Percentiles rank a stretch among this genome's conserved stretches.
phyloP scores from a whole-genome alignment of 2,329 filamentous ascomycete genomes.

The Clonostachys solani region DNA sequence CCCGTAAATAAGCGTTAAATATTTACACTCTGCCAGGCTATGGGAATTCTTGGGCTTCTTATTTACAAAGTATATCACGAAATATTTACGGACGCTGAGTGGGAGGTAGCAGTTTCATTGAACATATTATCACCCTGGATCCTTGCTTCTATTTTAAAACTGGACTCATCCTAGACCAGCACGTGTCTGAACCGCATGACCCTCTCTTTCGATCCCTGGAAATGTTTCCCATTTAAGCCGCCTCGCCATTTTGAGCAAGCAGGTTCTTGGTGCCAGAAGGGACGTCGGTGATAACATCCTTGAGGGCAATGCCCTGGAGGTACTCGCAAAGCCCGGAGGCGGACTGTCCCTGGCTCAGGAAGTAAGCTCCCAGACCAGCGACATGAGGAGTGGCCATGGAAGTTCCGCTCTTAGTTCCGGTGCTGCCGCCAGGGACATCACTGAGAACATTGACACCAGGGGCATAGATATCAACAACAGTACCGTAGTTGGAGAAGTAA shows the following conservation, averaged over 20 bases:
- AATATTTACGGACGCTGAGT: too few species aligned
- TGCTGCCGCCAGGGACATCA: slow-evolving; percentile 37
- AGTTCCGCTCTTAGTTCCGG: slow-evolving; percentile 38
- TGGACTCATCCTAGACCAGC: too few species aligned
- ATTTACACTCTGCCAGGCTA: too few species aligned
- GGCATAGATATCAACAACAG: slow-evolving; percentile 39
- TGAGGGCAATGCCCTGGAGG: slow-evolving; percentile 31
- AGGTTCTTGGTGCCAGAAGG: slow-evolving; percentile 24
- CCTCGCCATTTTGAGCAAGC: slow-evolving; percentile 22
- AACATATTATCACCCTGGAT: too few species aligned
- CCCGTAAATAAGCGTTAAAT: too few species aligned
- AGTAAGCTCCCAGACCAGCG: slow-evolving; percentile 58
- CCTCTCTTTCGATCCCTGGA: too few species aligned
- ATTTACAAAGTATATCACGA: too few species aligned
- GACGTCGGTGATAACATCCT: slow-evolving; percentile 25
- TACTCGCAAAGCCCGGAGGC: slow-evolving; percentile 30
- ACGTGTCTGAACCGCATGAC: too few species aligned
- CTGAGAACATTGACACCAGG: slow-evolving; percentile 43
- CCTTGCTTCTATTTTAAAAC: too few species aligned
- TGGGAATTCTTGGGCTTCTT: too few species aligned
- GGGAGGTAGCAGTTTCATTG: too few species aligned
- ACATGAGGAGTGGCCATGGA: slow-evolving; percentile 61
- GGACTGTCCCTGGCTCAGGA: slow-evolving; percentile 43
- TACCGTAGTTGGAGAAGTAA: slow-evolving; percentile 47
- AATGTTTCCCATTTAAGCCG: too few species aligned